Conservation (phyloP, 2,329 filamentous ascomycete species). For the Fusarium caatingaense region DNA sequence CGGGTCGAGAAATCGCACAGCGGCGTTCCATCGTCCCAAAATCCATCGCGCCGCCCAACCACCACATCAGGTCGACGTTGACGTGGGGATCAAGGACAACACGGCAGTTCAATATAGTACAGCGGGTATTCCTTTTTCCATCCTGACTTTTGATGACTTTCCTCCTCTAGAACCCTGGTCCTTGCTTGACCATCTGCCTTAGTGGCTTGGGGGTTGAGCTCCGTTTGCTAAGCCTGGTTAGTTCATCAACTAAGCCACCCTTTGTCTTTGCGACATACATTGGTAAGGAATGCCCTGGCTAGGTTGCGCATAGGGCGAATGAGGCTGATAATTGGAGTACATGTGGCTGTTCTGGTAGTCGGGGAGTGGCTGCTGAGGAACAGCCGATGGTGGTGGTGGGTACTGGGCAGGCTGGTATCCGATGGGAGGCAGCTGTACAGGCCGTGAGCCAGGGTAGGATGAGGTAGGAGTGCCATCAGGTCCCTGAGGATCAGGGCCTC, state of each 20-base stretch:
- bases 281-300: slow-evolving; percentile 71
- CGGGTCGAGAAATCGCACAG: slow-evolving; percentile 2
- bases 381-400: slow-evolving; percentile 68
- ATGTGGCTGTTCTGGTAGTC: slow-evolving; percentile 67
- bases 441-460: slow-evolving; percentile 67
- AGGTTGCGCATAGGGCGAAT: slow-evolving; percentile 68
- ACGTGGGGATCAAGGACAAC: slow-evolving; percentile 12
- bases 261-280: slow-evolving; percentile 55
- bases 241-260: slow-evolving; percentile 25
- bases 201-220: slow-evolving; percentile 51
- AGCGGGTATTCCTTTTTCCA: slow-evolving; percentile 45
- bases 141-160: slow-evolving; percentile 46
- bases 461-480: slow-evolving; percentile 59
- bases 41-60: background rate
- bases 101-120: slow-evolving; percentile 44
- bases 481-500: slow-evolving; percentile 59
- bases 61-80: background rate
- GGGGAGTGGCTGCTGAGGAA: slow-evolving; percentile 63
- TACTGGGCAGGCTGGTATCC: slow-evolving; percentile 77
- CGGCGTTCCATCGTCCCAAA: slow-evolving; percentile 12
- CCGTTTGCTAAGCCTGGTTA: slow-evolving; percentile 49
- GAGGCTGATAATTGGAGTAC: slow-evolving; percentile 68
- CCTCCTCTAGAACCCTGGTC: slow-evolving; percentile 43
- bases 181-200: slow-evolving; percentile 30
- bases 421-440: slow-evolving; percentile 78